Evolutionary conservation across 352 stramenopile species (phyloP), one percentile per base, ranked within the genome.

Genomic region (Phytophthora sansomeana): DNA sequence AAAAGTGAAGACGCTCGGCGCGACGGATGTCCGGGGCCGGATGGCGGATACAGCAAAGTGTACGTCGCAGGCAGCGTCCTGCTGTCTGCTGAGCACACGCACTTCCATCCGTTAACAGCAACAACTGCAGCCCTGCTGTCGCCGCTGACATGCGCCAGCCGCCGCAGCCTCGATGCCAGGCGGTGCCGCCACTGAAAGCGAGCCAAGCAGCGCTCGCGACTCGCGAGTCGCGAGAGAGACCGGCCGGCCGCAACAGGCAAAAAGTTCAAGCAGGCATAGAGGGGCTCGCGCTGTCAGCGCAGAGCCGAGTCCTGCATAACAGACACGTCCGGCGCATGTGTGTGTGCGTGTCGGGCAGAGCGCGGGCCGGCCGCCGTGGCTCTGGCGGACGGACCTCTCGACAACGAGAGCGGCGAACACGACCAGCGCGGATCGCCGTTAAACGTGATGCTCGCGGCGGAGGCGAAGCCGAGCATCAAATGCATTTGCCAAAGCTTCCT

Each of bases 201-300:
- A 63, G 35, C 29, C 47, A 59, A 69, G 54, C 62, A 69, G n/a
- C 62, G n/a, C n/a, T n/a, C n/a, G n/a, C n/a, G n/a, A n/a, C n/a
- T n/a, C n/a, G n/a, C n/a, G n/a, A n/a, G n/a, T n/a, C n/a, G n/a
- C n/a, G n/a, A n/a, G n/a, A n/a, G n/a, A n/a, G n/a, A n/a, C n/a
- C n/a, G n/a, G n/a, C n/a, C n/a, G n/a, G n/a, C n/a, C n/a, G n/a
- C n/a, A n/a, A n/a, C n/a, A n/a, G n/a, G n/a, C n/a, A n/a, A 58
- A 52, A 63, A 46, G 48, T 72, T 67, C 63, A 72, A 72, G 44
- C 28, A 52, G 42, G 44, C 30, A 69, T 57, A 69, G 53, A 63
- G 43, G 33, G 38, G 43, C n/a, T 28, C n/a, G 29, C 42, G 33
- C 43, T 68, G 60, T 68, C 60, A 71, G 47, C 39, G 47, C 35